phyloP scores from a whole-genome alignment of 352 stramenopile species.

The Phytophthora megakarya region DNA sequence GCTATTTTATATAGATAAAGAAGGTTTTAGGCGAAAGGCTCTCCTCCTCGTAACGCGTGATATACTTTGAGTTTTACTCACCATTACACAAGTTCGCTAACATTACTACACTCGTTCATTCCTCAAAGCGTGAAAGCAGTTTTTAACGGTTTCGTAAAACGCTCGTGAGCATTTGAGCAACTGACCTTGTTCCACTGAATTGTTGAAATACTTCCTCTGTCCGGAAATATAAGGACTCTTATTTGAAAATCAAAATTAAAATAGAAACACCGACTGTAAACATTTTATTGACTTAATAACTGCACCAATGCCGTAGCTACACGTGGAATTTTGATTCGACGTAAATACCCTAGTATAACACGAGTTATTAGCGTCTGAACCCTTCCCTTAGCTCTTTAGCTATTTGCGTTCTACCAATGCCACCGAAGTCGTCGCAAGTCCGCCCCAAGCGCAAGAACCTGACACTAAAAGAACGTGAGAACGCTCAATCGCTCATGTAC shows the following conservation, averaged over 20 bases:
- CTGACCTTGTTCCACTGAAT: too few relatives aligned
- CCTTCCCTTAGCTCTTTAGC: background rate
- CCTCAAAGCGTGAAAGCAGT: too few relatives aligned
- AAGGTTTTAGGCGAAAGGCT: too few relatives aligned
- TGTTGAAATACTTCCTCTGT: slow-evolving; percentile 5
- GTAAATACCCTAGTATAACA: background rate
- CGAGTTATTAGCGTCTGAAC: background rate
- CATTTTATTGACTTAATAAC: background rate
- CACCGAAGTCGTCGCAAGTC: background rate
- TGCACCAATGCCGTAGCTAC: background rate
- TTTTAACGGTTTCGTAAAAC: too few relatives aligned
- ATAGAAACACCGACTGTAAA: background rate
- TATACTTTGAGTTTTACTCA: too few relatives aligned
- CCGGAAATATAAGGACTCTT: background rate
- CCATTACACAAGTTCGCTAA: too few relatives aligned
- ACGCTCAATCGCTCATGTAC: background rate
- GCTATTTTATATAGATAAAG: too few relatives aligned
- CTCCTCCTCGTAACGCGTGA: too few relatives aligned
- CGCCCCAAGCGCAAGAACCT: background rate
- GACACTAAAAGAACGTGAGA: background rate
- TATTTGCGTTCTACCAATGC: background rate
- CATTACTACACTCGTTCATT: too few relatives aligned
- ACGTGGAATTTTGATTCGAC: background rate
- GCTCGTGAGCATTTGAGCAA: too few relatives aligned
- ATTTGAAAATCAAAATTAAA: background rate